Percentiles rank a stretch among this genome's conserved stretches.
Evolutionary conservation across 148 eudicot species (phyloP).

Genomic region (Gaultheria prostrata): DNA sequence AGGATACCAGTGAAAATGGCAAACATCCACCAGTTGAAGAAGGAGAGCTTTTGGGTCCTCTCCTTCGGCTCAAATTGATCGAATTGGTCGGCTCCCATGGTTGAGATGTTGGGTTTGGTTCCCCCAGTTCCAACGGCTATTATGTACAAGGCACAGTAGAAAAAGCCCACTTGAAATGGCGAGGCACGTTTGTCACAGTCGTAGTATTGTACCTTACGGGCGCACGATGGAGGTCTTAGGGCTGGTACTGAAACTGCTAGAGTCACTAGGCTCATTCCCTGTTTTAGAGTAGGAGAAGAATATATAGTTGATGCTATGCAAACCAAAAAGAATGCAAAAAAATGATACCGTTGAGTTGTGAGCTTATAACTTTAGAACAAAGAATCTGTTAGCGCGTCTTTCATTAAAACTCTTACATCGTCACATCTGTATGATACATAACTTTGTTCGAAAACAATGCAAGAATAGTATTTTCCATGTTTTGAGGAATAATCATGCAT

Average conservation of each 20-base stretch:
- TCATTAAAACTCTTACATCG: too few species aligned
- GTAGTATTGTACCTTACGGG: constrained; percentile 15
- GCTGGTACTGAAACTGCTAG: constrained; percentile 61
- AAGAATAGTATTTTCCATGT: too few species aligned
- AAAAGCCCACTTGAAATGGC: constrained; percentile 55
- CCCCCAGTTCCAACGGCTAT: constrained; percentile 80
- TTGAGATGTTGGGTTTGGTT: constrained; percentile 81
- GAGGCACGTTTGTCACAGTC: constrained; percentile 48
- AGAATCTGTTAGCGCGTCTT: constrained; percentile 24
- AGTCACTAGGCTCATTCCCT: constrained; percentile 74
- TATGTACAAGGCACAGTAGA: constrained; percentile 71
- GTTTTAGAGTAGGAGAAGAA: neutral
- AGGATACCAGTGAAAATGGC: constrained; percentile 73
- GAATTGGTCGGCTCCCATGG: constrained; percentile 82
- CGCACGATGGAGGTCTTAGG: constrained; percentile 54
- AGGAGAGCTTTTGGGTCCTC: constrained; percentile 66
- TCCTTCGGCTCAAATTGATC: constrained; percentile 74
- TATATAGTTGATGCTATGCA: neutral
- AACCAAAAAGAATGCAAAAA: neutral
- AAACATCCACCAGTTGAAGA: constrained; percentile 95
- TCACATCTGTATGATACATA: too few species aligned
- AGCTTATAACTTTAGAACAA: constrained; percentile 42
- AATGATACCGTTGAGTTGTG: constrained; percentile 31
- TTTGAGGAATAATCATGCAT: too few species aligned
- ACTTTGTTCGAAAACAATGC: too few species aligned